Evolutionary conservation across 495 filamentous ascomycete species (phyloP).

Genomic region (Annulohypoxylon maeteangense): DNA sequence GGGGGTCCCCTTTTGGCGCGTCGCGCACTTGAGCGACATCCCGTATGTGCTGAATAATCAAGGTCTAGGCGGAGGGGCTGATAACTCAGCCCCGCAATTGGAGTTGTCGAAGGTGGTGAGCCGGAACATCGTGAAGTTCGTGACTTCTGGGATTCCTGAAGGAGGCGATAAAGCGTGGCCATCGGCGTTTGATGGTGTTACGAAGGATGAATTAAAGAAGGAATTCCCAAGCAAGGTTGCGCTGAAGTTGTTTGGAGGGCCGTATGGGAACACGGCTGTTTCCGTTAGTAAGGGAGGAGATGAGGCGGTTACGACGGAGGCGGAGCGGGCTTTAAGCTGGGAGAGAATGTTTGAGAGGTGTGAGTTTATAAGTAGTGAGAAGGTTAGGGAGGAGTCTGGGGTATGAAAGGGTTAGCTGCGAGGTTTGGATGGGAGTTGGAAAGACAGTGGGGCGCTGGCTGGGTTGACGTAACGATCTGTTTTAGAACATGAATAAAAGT

Average conservation of each 20-base stretch:
- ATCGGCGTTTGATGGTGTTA: conserved; percentile 6
- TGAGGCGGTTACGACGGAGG: neutral
- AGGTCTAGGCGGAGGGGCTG: neutral
- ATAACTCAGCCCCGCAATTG: neutral
- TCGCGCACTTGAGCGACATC: conserved; percentile 2
- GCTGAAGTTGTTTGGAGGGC: conserved; percentile 11
- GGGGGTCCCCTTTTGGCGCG: conserved; percentile 16
- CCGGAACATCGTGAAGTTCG: conserved; percentile 18
- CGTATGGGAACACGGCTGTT: neutral
- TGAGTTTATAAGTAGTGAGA: conserved; percentile 22
- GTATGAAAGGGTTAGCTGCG: neutral
- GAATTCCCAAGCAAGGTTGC: conserved; percentile 12
- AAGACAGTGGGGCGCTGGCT: too few relatives aligned
- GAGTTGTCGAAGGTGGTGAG: conserved; percentile 7
- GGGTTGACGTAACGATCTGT: too few relatives aligned
- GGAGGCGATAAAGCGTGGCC: neutral
- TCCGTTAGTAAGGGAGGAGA: neutral
- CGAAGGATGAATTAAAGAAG: neutral
- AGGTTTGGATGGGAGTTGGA: neutral
- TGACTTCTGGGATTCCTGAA: neutral
- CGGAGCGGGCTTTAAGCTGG: conserved; percentile 4
- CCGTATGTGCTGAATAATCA: neutral
- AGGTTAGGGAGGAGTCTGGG: conserved; percentile 3
- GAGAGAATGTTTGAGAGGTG: conserved; percentile 30
- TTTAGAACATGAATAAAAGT: too few relatives aligned